Evolutionary conservation across 805 yeast species (phyloP), one percentile per base, ranked within the genome.

Genomic region (Ogataea haglerorum): DNA sequence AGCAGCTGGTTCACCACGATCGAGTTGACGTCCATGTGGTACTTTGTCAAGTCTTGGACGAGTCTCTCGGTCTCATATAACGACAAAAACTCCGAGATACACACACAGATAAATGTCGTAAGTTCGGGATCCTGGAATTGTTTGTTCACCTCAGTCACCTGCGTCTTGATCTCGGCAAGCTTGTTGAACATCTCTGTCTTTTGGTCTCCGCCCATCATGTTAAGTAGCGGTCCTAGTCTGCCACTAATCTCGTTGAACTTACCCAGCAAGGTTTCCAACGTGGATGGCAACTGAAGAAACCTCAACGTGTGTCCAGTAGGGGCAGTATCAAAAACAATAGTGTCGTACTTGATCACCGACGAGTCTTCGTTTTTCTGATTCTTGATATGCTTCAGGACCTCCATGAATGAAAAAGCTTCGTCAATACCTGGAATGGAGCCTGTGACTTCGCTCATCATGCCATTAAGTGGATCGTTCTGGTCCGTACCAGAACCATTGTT

Each of bases 281-380:
- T 90, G 21, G 95, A 78, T 27, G 99, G 99, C 57, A 93, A 78
- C 65, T 90, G 96, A 62, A 93, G 73, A 64, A 93, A 93, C 57
- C 99, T 79, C 54, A 93, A 72, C 2, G 99, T 93, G 66, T 93
- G 99, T 26, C 99, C 99, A 0, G 99, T 93, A 54, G 99, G 99
- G 0, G 99, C 99, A n/a, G 99, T 93, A 64, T 93, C 99, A 58
- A 93, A 93, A 51, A 93, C 88, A 50, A 93, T 90, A 7, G 95
- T 88, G 52, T 85, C 88, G 61, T 85, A 93, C 34, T 72, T 72
- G 46, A 75, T 68, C 6, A 58, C 51, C 26, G 53, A 52, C 6
- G 56, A 43, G 43, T 57, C 60, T 16, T 59, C 63, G 19, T 50
- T 55, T 31, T 61, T 56, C 67, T 85, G 93, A 51, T 76, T 80